These are phyloP conservation scores for Tilletia setariae DNA, from an alignment of 1,284 basidiomycete species.

Conservation along the genomic window DNA sequence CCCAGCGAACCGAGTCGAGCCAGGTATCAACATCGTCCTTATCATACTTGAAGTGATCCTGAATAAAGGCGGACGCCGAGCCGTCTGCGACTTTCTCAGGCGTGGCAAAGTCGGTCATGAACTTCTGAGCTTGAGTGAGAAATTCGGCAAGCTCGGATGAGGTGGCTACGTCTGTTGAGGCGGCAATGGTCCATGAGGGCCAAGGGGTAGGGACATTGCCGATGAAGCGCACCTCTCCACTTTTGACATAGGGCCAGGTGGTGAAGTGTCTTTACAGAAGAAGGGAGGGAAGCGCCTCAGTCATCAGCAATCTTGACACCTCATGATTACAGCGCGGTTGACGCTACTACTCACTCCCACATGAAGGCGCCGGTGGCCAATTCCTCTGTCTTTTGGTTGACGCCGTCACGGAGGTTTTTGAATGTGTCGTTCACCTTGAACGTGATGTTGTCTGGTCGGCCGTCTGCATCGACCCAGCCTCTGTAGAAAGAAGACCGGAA, in stretches of 20 bases:
- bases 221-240: conserved; percentile 60
- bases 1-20: conserved; percentile 47
- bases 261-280: background rate
- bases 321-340: too few species aligned
- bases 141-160: conserved; percentile 29
- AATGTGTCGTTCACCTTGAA: conserved; percentile 52
- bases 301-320: too few species aligned
- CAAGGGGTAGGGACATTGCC: conserved; percentile 86
- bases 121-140: conserved; percentile 29
- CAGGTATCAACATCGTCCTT: conserved; percentile 70
- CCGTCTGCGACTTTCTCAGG: conserved; percentile 26
- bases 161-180: conserved; percentile 29
- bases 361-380: conserved; percentile 53
- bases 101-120: conserved; percentile 36
- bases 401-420: conserved; percentile 75
- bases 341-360: conserved; percentile 89
- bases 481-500: conserved; percentile 10
- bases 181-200: conserved; percentile 74
- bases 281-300: background rate
- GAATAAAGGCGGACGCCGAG: conserved; percentile 27
- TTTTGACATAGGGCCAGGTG: conserved; percentile 4
- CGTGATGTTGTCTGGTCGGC: conserved; percentile 26
- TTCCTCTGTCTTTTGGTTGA: conserved; percentile 61
- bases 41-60: conserved; percentile 58
- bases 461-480: conserved; percentile 29